Evolutionary conservation across 2,329 filamentous ascomycete species (phyloP).

Genomic region (Didymosphaeria variabile): DNA sequence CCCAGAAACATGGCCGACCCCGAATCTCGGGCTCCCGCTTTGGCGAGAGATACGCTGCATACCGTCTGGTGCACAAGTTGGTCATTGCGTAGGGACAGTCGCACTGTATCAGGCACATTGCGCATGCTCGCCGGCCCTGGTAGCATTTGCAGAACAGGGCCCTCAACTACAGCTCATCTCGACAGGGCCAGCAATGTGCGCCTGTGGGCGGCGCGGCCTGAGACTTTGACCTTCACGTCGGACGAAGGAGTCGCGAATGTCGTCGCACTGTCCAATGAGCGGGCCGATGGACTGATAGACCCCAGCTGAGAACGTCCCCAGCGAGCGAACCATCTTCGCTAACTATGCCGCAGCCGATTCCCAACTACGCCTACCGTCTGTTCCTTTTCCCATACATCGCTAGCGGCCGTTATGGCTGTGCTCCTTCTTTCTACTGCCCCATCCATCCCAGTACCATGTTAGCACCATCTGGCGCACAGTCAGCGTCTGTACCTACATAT

Average conservation of each 20-base stretch:
- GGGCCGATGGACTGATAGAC: slow-evolving; percentile 27
- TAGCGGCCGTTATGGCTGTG: slow-evolving; percentile 48
- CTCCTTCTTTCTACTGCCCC: slow-evolving; percentile 40
- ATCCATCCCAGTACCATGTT: slow-evolving; percentile 40
- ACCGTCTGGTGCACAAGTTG: slow-evolving; percentile 31
- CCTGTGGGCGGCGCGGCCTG: slow-evolving; percentile 19
- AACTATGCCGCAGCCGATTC: slow-evolving; percentile 39
- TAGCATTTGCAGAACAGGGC: slow-evolving; percentile 25
- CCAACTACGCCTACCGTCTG: slow-evolving; percentile 32
- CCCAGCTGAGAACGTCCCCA: slow-evolving; percentile 44
- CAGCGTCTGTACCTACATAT: slow-evolving; percentile 46
- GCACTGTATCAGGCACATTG: slow-evolving; percentile 24
- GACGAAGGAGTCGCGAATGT: slow-evolving; percentile 28
- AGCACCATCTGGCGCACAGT: slow-evolving; percentile 40
- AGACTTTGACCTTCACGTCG: slow-evolving; percentile 21
- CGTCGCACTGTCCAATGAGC: slow-evolving; percentile 37
- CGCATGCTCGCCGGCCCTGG: slow-evolving; percentile 23
- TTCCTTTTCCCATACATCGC: slow-evolving; percentile 35
- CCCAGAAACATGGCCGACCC: slow-evolving; percentile 40
- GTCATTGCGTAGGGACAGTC: slow-evolving; percentile 22
- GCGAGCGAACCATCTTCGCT: slow-evolving; percentile 36
- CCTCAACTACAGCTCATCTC: slow-evolving; percentile 11
- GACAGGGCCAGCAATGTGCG: slow-evolving; percentile 24
- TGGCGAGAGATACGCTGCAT: slow-evolving; percentile 26
- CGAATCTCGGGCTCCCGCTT: slow-evolving; percentile 29